Evolutionary conservation across 2,329 filamentous ascomycete genomes (phyloP), one percentile per base, ranked within the genome.

Genomic region (Aspergillus quadricinctus): DNA sequence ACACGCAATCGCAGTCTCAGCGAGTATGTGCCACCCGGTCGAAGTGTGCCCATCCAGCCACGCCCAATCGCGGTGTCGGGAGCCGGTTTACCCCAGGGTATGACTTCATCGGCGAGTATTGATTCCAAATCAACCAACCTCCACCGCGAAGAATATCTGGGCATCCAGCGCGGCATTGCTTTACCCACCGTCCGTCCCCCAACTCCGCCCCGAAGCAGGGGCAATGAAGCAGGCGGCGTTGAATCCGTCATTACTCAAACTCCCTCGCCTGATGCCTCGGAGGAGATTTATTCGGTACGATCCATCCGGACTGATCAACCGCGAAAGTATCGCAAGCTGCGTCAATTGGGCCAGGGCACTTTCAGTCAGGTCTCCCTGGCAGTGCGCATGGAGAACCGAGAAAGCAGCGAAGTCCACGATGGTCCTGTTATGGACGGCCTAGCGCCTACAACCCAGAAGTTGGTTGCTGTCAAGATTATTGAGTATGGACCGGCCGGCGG

Each of bases 361-460:
- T 99, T 99, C 72, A 97, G 92, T 71, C 90, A 90, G 67, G 94
- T 99, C 21, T 88, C 95, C 76, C 80, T 99, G 45, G 94, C 92
- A 4, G 96, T 92, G 10, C 91, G 89, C 66, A 86, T 95, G 69
- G 82, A 85, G 43, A 74, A 78, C 10, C 71, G 79, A 9, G 79
- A 81, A 0, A 79, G 57, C 28, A 51, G 55, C 14, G 58, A 62
- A 3, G 11, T 35, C 2, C 43, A 45, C 0, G 55, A 64, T 50
- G 53, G 51, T 35, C 49, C 57, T 10, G 53, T 52, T n/a, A 40
- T 57, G 9, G 45, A 64, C 11, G 57, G 60, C n/a, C 49, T 55
- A 1, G 57, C 59, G 19, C 56, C 65, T 19, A 61, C 80, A 60
- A 85, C 87, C n/a, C 89, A 88, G 67, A 90, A 89, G 52, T 79